Evolutionary conservation across 768 basidiomycete species (phyloP).

Genomic region (Auricularia auricula-judae): DNA sequence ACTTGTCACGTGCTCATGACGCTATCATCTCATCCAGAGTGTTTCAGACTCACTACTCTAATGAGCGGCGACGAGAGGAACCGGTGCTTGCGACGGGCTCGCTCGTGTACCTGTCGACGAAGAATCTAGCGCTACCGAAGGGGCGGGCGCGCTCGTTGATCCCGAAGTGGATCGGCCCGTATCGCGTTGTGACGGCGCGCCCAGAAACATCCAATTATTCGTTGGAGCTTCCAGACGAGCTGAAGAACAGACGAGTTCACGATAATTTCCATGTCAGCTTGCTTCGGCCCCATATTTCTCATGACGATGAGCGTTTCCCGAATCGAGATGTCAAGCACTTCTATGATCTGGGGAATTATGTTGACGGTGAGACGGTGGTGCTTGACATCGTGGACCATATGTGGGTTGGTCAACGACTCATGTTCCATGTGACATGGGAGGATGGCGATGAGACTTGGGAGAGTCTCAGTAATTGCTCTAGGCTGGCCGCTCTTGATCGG

Average conservation of each 20-base stretch:
- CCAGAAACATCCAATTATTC: constrained; percentile 5
- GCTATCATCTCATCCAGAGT: constrained; percentile 24
- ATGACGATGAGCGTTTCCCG: constrained; percentile 9
- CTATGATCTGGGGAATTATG: constrained; percentile 25
- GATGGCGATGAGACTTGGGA: constrained; percentile 26
- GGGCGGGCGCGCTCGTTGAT: constrained; percentile 16
- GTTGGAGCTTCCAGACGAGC: constrained; percentile 9
- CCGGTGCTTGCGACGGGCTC: too few relatives aligned
- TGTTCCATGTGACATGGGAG: constrained; percentile 22
- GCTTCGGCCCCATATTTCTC: constrained; percentile 5
- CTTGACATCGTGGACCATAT: constrained; percentile 21
- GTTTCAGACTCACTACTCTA: constrained; percentile 20
- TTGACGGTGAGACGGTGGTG: constrained; percentile 27
- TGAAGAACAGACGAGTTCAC: constrained; percentile 4
- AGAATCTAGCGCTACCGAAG: neutral
- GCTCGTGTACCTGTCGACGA: constrained; percentile 16
- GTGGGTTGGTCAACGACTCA: constrained; percentile 2
- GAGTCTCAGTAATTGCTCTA: constrained; percentile 14
- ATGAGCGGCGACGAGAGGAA: too few relatives aligned
- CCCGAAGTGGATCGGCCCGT: constrained; percentile 31
- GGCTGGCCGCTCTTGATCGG: constrained; percentile 19
- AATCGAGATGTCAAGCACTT: constrained; percentile 12
- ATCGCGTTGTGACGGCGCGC: too few relatives aligned
- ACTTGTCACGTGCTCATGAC: constrained; percentile 24
- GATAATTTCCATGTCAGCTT: constrained; percentile 9